Conservation (phyloP, 73 alveolate genomes). For the Paramecium biaurelia region DNA sequence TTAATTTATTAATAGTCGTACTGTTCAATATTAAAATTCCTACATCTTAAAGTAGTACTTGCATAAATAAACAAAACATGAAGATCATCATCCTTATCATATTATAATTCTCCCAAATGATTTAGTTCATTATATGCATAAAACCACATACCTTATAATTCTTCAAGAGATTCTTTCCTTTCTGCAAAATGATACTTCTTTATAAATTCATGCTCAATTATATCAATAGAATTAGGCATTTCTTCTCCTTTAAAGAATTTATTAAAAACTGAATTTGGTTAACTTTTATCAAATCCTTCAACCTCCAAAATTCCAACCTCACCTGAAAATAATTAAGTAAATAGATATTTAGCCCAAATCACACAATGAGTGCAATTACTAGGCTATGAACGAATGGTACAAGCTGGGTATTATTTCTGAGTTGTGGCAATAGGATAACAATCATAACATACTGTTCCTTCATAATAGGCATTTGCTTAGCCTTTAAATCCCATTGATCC, state of each 20-base stretch:
- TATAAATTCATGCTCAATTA: not conserved
- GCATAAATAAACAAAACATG: slow-evolving; percentile 47
- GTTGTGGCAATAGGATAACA: slow-evolving; percentile 79
- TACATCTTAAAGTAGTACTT: slow-evolving; percentile 32
- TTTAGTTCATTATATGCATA: not conserved
- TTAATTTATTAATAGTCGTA: slow-evolving; percentile 31
- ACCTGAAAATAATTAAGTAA: slow-evolving; percentile 78
- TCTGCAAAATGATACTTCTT: not conserved
- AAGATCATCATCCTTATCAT: slow-evolving; percentile 53
- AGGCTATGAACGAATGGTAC: slow-evolving; percentile 94
- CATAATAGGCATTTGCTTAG: slow-evolving; percentile 45
- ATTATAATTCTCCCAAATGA: not conserved
- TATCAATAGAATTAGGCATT: not conserved
- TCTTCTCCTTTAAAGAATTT: slow-evolving; percentile 5
- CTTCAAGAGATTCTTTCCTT: not conserved
- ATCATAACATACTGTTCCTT: slow-evolving; percentile 91
- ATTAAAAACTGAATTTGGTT: not conserved
- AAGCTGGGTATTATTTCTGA: slow-evolving; percentile 87
- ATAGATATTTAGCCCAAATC: slow-evolving; percentile 94
- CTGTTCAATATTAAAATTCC: slow-evolving; percentile 13
- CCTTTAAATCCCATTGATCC: slow-evolving; percentile 96
- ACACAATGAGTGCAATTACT: slow-evolving; percentile 94
- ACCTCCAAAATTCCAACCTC: slow-evolving; percentile 21
- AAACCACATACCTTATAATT: slow-evolving; percentile 31
- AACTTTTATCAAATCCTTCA: not conserved